Conservation (phyloP, 179 eudicot genomes). For the Beta corolliflora region DNA sequence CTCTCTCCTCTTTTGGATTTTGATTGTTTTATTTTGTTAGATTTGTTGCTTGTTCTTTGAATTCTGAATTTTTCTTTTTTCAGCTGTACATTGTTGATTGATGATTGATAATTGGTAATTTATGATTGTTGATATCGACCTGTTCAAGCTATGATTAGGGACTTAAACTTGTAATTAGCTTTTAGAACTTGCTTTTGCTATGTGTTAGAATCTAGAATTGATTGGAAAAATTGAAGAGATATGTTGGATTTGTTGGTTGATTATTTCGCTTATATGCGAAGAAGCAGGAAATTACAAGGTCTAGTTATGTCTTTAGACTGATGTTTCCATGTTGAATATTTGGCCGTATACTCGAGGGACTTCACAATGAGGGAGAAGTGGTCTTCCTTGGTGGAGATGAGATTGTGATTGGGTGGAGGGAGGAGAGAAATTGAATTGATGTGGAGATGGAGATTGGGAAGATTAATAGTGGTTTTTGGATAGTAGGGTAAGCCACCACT, state of each 20-base stretch:
- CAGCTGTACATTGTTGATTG: neutral
- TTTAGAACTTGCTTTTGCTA: neutral
- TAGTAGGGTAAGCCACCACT: neutral
- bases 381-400: too few species aligned
- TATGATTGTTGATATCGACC: neutral
- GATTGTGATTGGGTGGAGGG: neutral
- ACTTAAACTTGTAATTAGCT: neutral
- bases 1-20: neutral
- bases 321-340: neutral
- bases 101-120: neutral
- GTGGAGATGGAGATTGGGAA: neutral
- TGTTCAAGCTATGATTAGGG: neutral
- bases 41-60: conserved; percentile 3
- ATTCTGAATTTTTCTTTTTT: conserved; percentile 2
- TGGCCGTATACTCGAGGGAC: neutral
- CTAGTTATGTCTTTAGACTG: neutral
- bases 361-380: too few species aligned
- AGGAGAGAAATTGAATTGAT: neutral
- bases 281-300: neutral
- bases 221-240: neutral
- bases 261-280: neutral
- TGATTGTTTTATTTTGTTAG: neutral
- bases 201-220: neutral
- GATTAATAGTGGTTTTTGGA: neutral
- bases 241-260: neutral